Evolutionary conservation across 2,329 filamentous ascomycete species (phyloP).

Genomic region (Macroventuria anomochaeta): DNA sequence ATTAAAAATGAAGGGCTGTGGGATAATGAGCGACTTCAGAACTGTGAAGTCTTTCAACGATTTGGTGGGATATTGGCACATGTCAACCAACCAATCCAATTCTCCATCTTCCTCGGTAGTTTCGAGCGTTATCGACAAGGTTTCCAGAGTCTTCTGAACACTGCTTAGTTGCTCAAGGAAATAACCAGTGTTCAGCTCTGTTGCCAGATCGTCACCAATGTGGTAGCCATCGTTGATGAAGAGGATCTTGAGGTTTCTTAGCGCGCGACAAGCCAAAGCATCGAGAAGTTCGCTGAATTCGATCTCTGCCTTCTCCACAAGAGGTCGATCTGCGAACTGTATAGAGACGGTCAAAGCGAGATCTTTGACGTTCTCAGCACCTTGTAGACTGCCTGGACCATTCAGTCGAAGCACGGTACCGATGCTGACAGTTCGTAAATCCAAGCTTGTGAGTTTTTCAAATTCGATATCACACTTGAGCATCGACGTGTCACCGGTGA

Average conservation of each 20-base stretch:
- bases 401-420: conserved; percentile 28
- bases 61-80: conserved; percentile 14
- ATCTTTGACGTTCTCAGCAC: conserved; percentile 21
- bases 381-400: conserved; percentile 30
- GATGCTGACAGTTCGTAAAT: conserved; percentile 24
- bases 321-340: conserved; percentile 24
- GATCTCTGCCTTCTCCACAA: conserved; percentile 22
- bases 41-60: conserved; percentile 18
- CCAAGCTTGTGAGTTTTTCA: conserved; percentile 22
- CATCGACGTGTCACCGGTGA: conserved; percentile 23
- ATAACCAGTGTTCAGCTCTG: conserved; percentile 20
- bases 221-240: conserved; percentile 29
- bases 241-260: conserved; percentile 24
- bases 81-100: conserved; percentile 23
- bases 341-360: conserved; percentile 24
- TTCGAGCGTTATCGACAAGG: conserved; percentile 24
- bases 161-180: conserved; percentile 24
- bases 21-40: conserved; percentile 22
- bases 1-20: conserved; percentile 25
- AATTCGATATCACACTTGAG: conserved; percentile 25
- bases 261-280: conserved; percentile 23
- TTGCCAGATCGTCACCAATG: conserved; percentile 18
- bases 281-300: conserved; percentile 28
- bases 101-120: conserved; percentile 17
- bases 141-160: conserved; percentile 18